Percentiles rank a stretch among this genome's conserved stretches.
Conservation (phyloP, 1,139 yeast species). For the Geotrichum restrictum region DNA sequence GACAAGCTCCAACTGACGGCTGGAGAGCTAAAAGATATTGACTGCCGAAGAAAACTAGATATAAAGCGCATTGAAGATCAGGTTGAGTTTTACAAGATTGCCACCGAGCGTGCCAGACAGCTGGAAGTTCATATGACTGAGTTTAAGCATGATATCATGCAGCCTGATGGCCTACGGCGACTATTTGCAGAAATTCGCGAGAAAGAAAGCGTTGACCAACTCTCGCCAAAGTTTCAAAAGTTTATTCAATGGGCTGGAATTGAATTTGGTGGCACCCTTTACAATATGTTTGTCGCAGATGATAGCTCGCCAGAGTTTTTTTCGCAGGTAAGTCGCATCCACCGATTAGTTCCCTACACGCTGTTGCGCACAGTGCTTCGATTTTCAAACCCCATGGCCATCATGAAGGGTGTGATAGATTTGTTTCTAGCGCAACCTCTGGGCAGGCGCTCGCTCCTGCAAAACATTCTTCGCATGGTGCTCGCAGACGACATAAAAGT, state of each 20-base stretch:
- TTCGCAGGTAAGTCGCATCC: constrained; percentile 63
- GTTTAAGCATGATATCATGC: constrained; percentile 50
- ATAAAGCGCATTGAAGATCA: constrained; percentile 59
- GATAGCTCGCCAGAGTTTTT: constrained; percentile 75
- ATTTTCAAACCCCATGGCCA: constrained; percentile 80
- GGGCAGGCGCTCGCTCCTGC: constrained; percentile 65
- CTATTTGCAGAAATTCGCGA: constrained; percentile 63
- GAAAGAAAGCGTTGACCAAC: constrained; percentile 51
- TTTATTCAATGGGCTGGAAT: constrained; percentile 79
- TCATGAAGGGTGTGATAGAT: constrained; percentile 72
- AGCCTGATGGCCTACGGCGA: constrained; percentile 49
- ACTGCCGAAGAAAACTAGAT: constrained; percentile 58
- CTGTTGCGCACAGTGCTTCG: constrained; percentile 69
- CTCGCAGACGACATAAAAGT: constrained; percentile 74
- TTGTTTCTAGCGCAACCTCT: constrained; percentile 74
- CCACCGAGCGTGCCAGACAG: constrained; percentile 47
- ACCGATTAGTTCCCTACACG: constrained; percentile 70
- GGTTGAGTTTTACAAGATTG: constrained; percentile 65
- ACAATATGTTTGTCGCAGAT: constrained; percentile 71
- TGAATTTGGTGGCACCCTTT: constrained; percentile 77
- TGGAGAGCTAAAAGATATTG: constrained; percentile 52
- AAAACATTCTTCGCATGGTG: constrained; percentile 66
- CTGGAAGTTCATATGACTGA: constrained; percentile 52
- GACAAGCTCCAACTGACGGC: constrained; percentile 40
- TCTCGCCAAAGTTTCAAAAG: constrained; percentile 63